Evolutionary conservation across 495 filamentous ascomycete genomes (phyloP), one percentile per base, ranked within the genome.

Genomic region (Xylona heveae): DNA sequence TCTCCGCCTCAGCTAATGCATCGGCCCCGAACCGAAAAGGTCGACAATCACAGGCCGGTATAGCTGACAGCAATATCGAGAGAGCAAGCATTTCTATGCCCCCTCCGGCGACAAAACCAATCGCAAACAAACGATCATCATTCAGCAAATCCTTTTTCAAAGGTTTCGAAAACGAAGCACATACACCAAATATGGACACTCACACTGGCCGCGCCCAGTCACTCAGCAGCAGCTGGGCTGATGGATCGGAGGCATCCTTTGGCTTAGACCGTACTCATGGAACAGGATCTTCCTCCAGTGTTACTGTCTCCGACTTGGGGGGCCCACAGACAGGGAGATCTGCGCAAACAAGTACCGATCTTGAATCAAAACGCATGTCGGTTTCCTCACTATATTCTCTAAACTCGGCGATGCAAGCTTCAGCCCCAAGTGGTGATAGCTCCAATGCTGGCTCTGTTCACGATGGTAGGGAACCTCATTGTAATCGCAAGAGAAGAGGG

Each of bases 361-460:
- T 54, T n/a, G 61, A 63, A 22, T 61, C 54, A 13, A 71, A 73
- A 41, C 64, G 74, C 18, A 55, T 74, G 47, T 74, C 70, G 29
- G 59, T 70, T 33, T 69, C 70, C 8, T 75, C 73, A 6, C 44
- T 76, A 24, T 72, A 71, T 41, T 75, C 72, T 19, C 41, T 74
- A 1, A 61, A 64, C 31, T 72, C 67, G 5, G 62, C n/a, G n/a
- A n/a, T n/a, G 17, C 18, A 40, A 6, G 46, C 50, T 30, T 38
- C 34, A 15, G 33, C 44, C 9, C 23, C 37, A 21, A 60, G 55
- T 41, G 49, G 47, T 16, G 43, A 57, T 19, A 54, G 48, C 34
- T 62, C 59, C 7, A 45, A 49, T 4, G 41, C 50, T 16, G 51
- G 50, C 13, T 58, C 56, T n/a, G 16, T 45, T 28, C 41, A 41